Base-by-base conservation (phyloP, 1,284 basidiomycete species). In the Clitocybe nebularis region DNA sequence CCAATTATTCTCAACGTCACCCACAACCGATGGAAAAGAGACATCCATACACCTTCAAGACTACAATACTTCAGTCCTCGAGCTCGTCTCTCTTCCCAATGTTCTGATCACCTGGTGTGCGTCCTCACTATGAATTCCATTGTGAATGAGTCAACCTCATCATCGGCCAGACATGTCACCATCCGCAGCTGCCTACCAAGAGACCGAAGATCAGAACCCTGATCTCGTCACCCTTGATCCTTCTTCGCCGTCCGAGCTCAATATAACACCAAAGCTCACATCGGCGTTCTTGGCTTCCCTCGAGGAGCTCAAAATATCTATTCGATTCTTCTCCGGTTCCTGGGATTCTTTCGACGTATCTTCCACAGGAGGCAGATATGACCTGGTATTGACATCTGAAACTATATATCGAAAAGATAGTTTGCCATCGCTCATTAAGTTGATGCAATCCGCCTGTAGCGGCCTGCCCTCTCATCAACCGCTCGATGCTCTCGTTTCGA, bases 31-130 rank as follows among this genome's bases (percentile, higher is more conserved):
- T 1, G n/a, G n/a, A n/a, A n/a, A n/a, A n/a, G 64, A 63, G 33
- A 83, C 81, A 0, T 65, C 75, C 3, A 57, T 97, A n/a, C 85
- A 93, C 54, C 65, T 98, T 3, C 93, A 97, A 71, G 95, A 99
- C 63, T 99, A 94, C 69, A 99, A 98, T 57, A 63, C 69, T 0
- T 79, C 88, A 10, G 92, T 94, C 1, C 66, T 97, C 0, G 77
- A 84, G 36, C 77, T 95, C 2, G 84, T 91, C 26, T 93, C 93
- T 0, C 69, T 93, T 3, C 93, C 95, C 0, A 99, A 98, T 59
- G 64, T 97, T 26, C 61, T 98, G 14, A 74, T 98, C 10, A 72
- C 86, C 19, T 95, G 87, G 86, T 89, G 88, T 89, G 65, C 49
- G 84, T 68, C 19, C n/a, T n/a, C n/a, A n/a, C n/a, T n/a, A n/a